Evolutionary conservation across 768 basidiomycete genomes (phyloP).

Genomic region (Ramaria sp.): DNA sequence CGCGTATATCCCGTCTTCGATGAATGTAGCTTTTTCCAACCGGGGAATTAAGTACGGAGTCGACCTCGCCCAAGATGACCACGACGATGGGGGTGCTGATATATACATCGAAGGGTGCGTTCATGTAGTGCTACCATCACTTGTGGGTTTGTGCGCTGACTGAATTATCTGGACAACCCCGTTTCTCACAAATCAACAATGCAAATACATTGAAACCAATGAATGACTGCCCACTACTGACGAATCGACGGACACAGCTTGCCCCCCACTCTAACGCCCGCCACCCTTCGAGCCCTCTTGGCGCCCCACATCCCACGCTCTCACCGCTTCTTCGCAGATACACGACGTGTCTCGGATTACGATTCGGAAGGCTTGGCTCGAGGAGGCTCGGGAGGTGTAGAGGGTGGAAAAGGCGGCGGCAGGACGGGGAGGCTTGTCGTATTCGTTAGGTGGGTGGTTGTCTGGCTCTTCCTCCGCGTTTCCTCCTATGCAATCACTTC

Average conservation of each 20-base stretch:
- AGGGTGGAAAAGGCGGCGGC: constrained; percentile 21
- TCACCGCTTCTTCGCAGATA: constrained; percentile 54
- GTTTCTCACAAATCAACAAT: too few species aligned
- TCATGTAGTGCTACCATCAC: background rate
- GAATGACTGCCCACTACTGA: too few species aligned
- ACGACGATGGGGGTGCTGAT: constrained; percentile 53
- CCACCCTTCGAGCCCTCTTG: constrained; percentile 52
- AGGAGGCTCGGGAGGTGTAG: too few species aligned
- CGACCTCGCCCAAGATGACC: constrained; percentile 16
- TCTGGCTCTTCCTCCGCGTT: constrained; percentile 1
- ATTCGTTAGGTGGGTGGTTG: constrained; percentile 53
- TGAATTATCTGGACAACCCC: too few species aligned
- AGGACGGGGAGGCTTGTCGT: constrained; percentile 72
- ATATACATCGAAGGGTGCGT: constrained; percentile 70
- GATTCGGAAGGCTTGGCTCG: too few species aligned
- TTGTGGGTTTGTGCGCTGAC: too few species aligned
- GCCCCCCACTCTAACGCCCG: too few species aligned
- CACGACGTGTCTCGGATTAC: background rate
- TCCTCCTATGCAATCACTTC: background rate
- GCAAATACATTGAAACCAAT: too few species aligned
- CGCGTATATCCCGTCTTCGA: background rate
- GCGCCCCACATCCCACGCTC: constrained; percentile 62
- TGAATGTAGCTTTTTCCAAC: background rate
- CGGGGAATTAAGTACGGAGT: background rate
- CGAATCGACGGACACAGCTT: too few species aligned